Evolutionary conservation across 228 moss, liverwort and hornwort species (phyloP), one percentile per base, ranked within the genome.

Genomic region (Sphagnum magellanicum): DNA sequence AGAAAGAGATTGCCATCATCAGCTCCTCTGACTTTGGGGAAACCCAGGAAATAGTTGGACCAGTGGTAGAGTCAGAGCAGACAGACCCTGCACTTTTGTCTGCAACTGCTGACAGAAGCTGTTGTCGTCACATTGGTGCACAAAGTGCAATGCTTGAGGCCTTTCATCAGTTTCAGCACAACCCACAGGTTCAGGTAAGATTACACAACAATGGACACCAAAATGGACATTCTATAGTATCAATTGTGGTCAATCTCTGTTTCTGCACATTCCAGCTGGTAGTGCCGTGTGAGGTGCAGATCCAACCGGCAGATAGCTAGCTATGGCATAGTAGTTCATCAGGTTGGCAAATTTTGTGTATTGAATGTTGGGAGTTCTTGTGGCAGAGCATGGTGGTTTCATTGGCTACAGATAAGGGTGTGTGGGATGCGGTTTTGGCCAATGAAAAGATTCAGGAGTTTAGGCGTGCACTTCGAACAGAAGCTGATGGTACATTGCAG

Each of bases 381-480:
- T 55, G 55, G 12, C 8, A 12, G 55, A 55, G 55, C 55, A 55
- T 55, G 55, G 98, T 94, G 61, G 81, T 85, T 48, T 94, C 94
- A 5, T 65, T 98, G 64, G 98, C 94, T 52, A 92, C 80, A 1
- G 98, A 98, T 63, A 90, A 90, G 66, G 89, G 78, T 63, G 84
- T 98, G 47, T 98, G 94, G 98, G 89, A 88, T 67, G 94, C 94
- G 55, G 98, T 98, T 14, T 63, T 90, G 74, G 83, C 85, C 12
- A 98, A 98, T 62, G 89, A 93, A 52, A 88, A 98, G 75, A 94
- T 98, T 9, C 87, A 92, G 74, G 92, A 94, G 50, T 98, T 94
- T 67, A 83, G 90, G 70, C 82, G 92, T 65, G 86, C 88, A 79
- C 81, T 98, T 62, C 87, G 78, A 32, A 32, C 2, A 52, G 80